Conservation (phyloP, 2,329 filamentous ascomycete genomes). For the Akanthomyces lecanii region DNA sequence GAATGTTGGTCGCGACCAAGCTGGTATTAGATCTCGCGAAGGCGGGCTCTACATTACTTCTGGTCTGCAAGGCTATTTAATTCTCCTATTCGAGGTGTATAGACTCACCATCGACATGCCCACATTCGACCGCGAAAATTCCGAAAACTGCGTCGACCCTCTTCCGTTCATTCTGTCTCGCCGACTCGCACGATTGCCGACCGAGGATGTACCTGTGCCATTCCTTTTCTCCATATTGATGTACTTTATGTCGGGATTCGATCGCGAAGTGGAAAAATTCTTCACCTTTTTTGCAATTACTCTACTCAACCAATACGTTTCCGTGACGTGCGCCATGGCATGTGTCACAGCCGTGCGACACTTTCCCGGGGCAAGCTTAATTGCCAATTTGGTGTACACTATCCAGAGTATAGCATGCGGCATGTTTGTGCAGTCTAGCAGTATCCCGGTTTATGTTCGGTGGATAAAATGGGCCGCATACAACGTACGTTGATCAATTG, state of each 20-base stretch:
- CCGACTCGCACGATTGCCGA: conserved; percentile 61
- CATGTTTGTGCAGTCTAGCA: conserved; percentile 69
- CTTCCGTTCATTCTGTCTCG: conserved; percentile 67
- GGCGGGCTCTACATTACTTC: conserved; percentile 69
- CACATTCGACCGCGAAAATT: conserved; percentile 70
- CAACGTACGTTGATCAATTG: conserved; percentile 37
- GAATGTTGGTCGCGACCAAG: conserved; percentile 58
- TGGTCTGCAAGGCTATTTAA: conserved; percentile 70
- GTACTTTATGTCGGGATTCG: conserved; percentile 76
- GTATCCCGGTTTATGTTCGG: conserved; percentile 71
- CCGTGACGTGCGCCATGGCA: conserved; percentile 65
- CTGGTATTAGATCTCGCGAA: conserved; percentile 69
- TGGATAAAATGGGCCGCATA: conserved; percentile 70
- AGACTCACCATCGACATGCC: conserved; percentile 70
- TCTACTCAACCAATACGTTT: conserved; percentile 67
- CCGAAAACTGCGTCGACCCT: conserved; percentile 67
- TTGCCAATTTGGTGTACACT: conserved; percentile 69
- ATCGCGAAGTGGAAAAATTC: conserved; percentile 59
- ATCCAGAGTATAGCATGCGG: conserved; percentile 71
- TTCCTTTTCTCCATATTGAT: conserved; percentile 66
- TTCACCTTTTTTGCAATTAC: conserved; percentile 68
- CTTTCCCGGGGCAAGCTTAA: conserved; percentile 66
- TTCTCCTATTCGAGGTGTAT: conserved; percentile 72
- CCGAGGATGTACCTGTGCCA: conserved; percentile 70
- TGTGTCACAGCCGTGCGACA: conserved; percentile 62